phyloP scores from a whole-genome alignment of 441 rosid genomes.

The Gossypium gossypioides region DNA sequence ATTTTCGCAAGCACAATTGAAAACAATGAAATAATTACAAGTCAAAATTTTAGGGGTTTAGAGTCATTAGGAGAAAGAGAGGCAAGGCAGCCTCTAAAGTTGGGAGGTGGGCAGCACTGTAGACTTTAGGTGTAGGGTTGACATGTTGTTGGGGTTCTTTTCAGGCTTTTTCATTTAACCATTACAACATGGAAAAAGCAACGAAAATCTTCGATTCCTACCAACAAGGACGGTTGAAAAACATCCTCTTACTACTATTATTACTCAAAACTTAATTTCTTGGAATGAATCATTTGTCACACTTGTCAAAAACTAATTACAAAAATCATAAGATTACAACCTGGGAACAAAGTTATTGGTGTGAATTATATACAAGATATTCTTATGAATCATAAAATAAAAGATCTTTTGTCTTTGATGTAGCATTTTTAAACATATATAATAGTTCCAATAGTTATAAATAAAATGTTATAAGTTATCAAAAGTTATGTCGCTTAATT shows the following conservation, averaged over 20 bases:
- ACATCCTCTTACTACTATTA: neutral
- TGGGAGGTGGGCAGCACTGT: conserved; percentile 27
- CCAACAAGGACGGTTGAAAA: neutral
- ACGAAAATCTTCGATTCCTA: neutral
- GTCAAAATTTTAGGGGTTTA: neutral
- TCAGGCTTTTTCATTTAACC: neutral
- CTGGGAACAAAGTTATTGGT: neutral
- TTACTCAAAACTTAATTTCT: neutral
- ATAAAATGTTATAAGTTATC: too few relatives aligned
- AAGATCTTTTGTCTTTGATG: neutral
- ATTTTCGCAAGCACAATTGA: too few relatives aligned
- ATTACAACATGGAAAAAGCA: neutral
- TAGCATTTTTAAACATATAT: too few relatives aligned
- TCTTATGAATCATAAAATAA: neutral
- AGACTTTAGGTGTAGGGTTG: conserved; percentile 14
- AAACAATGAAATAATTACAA: too few relatives aligned
- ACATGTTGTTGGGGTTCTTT: conserved; percentile 5
- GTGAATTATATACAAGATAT: neutral
- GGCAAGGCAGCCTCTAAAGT: conserved; percentile 18
- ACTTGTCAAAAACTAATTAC: neutral
- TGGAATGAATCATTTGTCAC: neutral
- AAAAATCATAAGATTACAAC: neutral
- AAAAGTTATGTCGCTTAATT: too few relatives aligned
- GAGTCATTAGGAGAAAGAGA: neutral
- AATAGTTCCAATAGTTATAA: too few relatives aligned